A percentile compares a stretch with the other conserved stretches of the same genome.
These are phyloP conservation scores for Dactylellina leptospora DNA, from an alignment of 2,329 filamentous ascomycete species.

Conservation along the genomic window DNA sequence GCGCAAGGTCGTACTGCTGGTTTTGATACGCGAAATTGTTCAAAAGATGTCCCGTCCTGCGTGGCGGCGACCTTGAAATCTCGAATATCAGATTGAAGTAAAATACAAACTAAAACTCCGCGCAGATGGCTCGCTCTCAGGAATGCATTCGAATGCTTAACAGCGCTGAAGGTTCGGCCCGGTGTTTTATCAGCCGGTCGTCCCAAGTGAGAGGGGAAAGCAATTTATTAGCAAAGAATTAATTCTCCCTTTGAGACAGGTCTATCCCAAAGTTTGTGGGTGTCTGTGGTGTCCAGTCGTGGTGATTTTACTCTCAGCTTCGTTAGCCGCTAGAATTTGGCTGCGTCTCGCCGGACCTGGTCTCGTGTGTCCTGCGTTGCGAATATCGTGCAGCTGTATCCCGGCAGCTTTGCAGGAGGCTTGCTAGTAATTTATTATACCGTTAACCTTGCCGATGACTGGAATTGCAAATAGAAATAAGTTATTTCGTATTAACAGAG, in stretches of 20 bases:
- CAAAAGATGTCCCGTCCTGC: slow-evolving; percentile 25
- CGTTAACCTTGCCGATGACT: slow-evolving; percentile 45
- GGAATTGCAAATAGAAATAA: slow-evolving; percentile 43
- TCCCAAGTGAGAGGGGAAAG: slow-evolving; percentile 17
- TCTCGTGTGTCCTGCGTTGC: slow-evolving; percentile 52
- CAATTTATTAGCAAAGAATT: slow-evolving; percentile 14
- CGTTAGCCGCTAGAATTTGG: slow-evolving; percentile 51
- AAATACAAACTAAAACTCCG: slow-evolving; percentile 9
- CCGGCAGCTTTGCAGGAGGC: slow-evolving; percentile 44
- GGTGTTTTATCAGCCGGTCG: slow-evolving; percentile 41
- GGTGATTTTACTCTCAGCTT: slow-evolving; percentile 46
- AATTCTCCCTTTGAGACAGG: slow-evolving; percentile 30
- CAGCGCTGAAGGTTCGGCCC: slow-evolving; percentile 42
- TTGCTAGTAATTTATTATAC: slow-evolving; percentile 22
- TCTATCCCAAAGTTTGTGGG: slow-evolving; percentile 5
- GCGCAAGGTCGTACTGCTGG: slow-evolving; percentile 24
- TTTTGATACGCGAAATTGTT: slow-evolving; percentile 47
- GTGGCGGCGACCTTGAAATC: neutral
- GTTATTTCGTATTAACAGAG: slow-evolving; percentile 29
- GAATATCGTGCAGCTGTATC: slow-evolving; percentile 51
- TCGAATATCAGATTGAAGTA: slow-evolving; percentile 14
- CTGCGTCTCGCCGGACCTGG: slow-evolving; percentile 32
- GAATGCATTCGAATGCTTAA: slow-evolving; percentile 31
- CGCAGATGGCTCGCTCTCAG: slow-evolving; percentile 4
- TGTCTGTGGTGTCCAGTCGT: neutral